phyloP scores from a whole-genome alignment of 768 basidiomycete genomes.

The Leccinum obscurum region DNA sequence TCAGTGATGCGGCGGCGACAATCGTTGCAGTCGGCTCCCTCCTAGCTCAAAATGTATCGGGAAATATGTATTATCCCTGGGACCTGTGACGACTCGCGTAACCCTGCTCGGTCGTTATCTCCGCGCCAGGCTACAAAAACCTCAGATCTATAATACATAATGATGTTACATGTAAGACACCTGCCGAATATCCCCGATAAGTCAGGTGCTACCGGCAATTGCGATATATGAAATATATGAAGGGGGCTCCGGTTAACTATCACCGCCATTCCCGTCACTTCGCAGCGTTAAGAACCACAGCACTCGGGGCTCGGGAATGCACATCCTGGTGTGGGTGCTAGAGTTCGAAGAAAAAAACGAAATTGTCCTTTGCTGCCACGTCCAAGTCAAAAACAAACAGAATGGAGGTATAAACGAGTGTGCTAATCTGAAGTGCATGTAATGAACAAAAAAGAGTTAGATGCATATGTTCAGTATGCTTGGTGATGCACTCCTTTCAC shows the following conservation, averaged over 20 bases:
- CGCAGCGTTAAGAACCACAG: background rate
- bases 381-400: constrained; percentile 28
- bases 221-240: background rate
- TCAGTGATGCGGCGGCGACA: no score
- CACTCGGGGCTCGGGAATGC: background rate
- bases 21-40: no score
- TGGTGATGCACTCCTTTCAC: constrained; percentile 12
- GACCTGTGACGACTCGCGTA: no score
- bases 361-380: constrained; percentile 10
- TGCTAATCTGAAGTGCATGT: constrained; percentile 20
- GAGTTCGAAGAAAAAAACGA: background rate
- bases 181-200: no score
- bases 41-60: no score
- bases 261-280: background rate
- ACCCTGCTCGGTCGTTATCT: no score
- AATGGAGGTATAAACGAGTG: constrained; percentile 25
- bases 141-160: no score
- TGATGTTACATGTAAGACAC: no score
- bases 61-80: no score
- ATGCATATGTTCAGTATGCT: constrained; percentile 37
- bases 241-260: constrained; percentile 13
- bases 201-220: constrained; percentile 4
- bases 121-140: no score
- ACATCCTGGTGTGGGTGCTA: background rate
- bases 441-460: constrained; percentile 35